A percentile compares a stretch with the other conserved stretches of the same genome.
Conservation (phyloP, 1,284 basidiomycete species). For the Malassezia pachydermatis region DNA sequence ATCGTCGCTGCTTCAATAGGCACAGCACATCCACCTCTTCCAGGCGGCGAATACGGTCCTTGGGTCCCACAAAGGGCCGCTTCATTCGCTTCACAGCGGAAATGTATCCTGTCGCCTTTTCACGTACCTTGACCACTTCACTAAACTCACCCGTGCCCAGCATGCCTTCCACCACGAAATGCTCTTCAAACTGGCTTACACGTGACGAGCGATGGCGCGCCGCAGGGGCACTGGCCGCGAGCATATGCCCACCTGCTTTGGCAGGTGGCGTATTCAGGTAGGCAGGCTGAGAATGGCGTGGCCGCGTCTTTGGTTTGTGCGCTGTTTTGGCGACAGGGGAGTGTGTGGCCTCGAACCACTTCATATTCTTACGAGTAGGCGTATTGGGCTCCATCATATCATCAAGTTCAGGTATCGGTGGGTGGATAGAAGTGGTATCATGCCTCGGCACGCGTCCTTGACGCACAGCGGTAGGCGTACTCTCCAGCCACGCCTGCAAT, state of each 20-base stretch:
- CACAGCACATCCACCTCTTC: conserved; percentile 92
- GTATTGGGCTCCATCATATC: conserved; percentile 6
- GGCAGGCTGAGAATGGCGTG: conserved; percentile 16
- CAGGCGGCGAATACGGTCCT: conserved; percentile 71
- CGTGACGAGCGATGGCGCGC: conserved; percentile 9
- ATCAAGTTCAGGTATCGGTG: too few species aligned
- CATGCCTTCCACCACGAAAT: conserved; percentile 68
- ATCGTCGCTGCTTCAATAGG: conserved; percentile 54
- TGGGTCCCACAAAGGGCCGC: conserved; percentile 70
- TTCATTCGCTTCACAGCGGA: conserved; percentile 93
- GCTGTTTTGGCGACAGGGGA: conserved; percentile 32
- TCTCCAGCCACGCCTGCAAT: background rate
- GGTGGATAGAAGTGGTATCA: too few species aligned
- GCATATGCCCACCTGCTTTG: background rate
- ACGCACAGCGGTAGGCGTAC: background rate
- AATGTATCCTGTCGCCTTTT: conserved; percentile 57
- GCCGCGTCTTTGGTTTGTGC: conserved; percentile 6
- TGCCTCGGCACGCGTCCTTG: too few species aligned
- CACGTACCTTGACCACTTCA: conserved; percentile 77
- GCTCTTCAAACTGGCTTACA: conserved; percentile 26
- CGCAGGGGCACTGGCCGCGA: conserved; percentile 9
- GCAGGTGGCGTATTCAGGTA: conserved; percentile 1
- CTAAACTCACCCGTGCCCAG: conserved; percentile 91
- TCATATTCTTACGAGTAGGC: conserved; percentile 20
- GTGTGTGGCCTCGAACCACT: conserved; percentile 40